Conservation (phyloP, 2,329 filamentous ascomycete genomes). For the Metarhizium humberi region DNA sequence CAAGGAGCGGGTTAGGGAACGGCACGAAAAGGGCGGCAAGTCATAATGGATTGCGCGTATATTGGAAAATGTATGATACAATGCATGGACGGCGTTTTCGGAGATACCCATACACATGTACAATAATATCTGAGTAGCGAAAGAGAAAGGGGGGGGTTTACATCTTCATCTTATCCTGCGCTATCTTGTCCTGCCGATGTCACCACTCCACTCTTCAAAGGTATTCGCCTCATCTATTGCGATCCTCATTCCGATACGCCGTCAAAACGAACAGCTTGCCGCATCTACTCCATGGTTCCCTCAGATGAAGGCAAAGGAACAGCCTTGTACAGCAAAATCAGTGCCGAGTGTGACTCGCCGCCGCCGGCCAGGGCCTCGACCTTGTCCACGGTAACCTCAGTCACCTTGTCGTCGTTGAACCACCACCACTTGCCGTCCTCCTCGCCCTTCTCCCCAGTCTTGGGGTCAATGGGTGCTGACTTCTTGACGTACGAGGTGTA, state of each 20-base stretch:
- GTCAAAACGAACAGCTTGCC: background rate
- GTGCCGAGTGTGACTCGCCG: constrained; percentile 75
- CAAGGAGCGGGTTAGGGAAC: constrained; percentile 27
- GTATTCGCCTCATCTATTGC: background rate
- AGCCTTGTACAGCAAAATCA: constrained; percentile 71
- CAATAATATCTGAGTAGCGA: background rate
- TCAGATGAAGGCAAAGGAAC: constrained; percentile 57
- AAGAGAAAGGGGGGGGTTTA: background rate
- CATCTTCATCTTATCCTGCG: background rate
- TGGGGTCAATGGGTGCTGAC: constrained; percentile 59
- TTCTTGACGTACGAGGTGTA: constrained; percentile 99
- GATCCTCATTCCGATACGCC: background rate
- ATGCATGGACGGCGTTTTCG: constrained; percentile 5
- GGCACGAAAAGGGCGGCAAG: constrained; percentile 15
- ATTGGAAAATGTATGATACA: background rate
- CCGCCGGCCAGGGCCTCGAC: constrained; percentile 85
- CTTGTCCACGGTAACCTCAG: constrained; percentile 83
- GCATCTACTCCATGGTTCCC: constrained; percentile 22
- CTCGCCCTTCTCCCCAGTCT: constrained; percentile 66
- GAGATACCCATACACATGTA: constrained; percentile 4
- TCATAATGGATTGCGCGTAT: background rate
- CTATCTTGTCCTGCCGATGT: background rate
- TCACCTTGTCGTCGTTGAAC: constrained; percentile 98
- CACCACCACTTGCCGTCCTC: constrained; percentile 99
- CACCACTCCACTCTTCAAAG: background rate